These are phyloP conservation scores for Penicillium sp. DNA, from an alignment of 2,329 filamentous ascomycete species.

Conservation along the genomic window DNA sequence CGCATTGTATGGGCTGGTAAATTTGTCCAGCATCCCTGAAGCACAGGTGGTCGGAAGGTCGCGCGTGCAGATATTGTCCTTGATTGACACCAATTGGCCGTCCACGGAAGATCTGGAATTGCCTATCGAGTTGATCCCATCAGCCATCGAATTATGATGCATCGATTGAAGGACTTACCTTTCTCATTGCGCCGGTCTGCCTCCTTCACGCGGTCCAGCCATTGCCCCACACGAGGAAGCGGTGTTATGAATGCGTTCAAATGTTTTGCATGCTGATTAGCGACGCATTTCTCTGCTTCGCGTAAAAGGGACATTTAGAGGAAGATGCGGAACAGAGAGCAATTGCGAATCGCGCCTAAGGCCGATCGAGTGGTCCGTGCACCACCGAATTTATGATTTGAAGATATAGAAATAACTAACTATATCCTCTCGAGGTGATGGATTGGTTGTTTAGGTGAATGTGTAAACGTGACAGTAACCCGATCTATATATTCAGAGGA, in stretches of 20 bases:
- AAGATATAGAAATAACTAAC: too few relatives aligned
- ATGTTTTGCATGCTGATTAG: conserved; percentile 34
- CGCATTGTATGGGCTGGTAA: conserved; percentile 72
- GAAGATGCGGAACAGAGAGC: conserved; percentile 2
- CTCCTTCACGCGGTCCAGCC: conserved; percentile 34
- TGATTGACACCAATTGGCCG: conserved; percentile 56
- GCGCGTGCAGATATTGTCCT: conserved; percentile 69
- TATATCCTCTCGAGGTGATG: too few relatives aligned
- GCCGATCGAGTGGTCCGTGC: conserved; percentile 14
- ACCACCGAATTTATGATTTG: too few relatives aligned
- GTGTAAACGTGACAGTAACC: too few relatives aligned
- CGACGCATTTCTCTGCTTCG: conserved; percentile 41
- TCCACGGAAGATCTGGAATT: conserved; percentile 36
- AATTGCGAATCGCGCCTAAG: conserved; percentile 4
- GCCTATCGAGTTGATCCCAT: conserved; percentile 22
- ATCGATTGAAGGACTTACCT: conserved; percentile 22
- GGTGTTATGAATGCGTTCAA: conserved; percentile 42
- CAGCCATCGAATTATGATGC: neutral
- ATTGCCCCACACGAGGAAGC: conserved; percentile 29
- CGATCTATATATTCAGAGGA: too few relatives aligned
- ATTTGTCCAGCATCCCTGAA: conserved; percentile 65
- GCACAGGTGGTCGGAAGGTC: conserved; percentile 73
- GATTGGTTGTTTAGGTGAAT: too few relatives aligned
- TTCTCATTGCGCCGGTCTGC: conserved; percentile 34
- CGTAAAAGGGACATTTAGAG: conserved; percentile 42